These are phyloP conservation scores for Diaporthe vaccinii DNA, from an alignment of 2,329 filamentous ascomycete species.

Conservation along the genomic window DNA sequence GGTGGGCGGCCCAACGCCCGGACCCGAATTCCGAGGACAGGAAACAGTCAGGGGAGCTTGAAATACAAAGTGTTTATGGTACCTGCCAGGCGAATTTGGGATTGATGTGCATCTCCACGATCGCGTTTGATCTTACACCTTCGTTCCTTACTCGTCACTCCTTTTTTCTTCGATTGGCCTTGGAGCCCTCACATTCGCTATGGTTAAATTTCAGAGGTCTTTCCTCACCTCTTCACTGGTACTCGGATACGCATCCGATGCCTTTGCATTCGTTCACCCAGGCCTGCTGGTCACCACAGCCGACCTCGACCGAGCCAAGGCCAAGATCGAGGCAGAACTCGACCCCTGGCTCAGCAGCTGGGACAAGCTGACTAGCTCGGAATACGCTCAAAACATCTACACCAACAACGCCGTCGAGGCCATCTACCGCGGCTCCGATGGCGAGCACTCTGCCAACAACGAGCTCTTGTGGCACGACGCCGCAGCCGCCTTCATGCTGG, in stretches of 20 bases:
- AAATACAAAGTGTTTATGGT: neutral
- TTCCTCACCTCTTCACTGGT: neutral
- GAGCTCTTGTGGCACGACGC: conserved; percentile 34
- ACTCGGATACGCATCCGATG: neutral
- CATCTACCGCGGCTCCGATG: conserved; percentile 34
- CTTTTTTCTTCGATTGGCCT: neutral
- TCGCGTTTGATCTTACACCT: neutral
- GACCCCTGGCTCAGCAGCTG: conserved; percentile 37
- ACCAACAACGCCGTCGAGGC: conserved; percentile 6
- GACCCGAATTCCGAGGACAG: neutral
- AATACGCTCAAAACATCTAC: conserved; percentile 29
- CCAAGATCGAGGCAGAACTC: conserved; percentile 12
- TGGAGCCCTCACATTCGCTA: neutral
- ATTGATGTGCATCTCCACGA: neutral
- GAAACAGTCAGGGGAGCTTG: neutral
- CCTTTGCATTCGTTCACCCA: conserved; percentile 35
- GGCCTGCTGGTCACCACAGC: conserved; percentile 34
- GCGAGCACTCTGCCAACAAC: conserved; percentile 6
- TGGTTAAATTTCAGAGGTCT: conserved; percentile 10
- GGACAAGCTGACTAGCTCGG: conserved; percentile 13
- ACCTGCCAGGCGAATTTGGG: neutral
- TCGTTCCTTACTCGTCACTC: neutral
- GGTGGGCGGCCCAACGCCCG: neutral
- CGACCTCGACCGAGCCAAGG: conserved; percentile 31
- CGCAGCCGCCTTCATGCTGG: conserved; percentile 42